Base-by-base conservation (phyloP, 2,329 filamentous ascomycete species). In the Aspergillus thermomutatus region DNA sequence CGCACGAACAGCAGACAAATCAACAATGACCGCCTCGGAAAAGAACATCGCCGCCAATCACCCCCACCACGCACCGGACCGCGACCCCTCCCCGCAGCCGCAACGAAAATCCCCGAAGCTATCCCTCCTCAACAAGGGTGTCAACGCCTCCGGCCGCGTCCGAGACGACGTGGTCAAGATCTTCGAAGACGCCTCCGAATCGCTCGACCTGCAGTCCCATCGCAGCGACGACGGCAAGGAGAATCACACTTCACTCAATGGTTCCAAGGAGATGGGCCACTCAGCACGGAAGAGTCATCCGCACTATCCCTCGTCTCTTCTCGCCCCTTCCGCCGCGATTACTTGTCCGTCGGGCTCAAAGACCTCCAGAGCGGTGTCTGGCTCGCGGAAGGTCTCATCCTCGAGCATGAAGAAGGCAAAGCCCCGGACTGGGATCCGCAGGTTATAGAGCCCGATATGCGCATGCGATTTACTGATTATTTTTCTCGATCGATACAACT, bases 21-120 rank as follows among this genome's bases (percentile, higher is more conserved):
- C 43, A 2, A 14, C 27, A 28, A 66, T 72, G 66, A 73, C 66
- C 11, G 64, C 69, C 4, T 77, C 76, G 3, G 73, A 77, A 47
- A 67, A 70, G 54, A 79, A 78, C 49, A 75, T 79, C 53, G 69
- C 69, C 9, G 74, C 74, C 11, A 77, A 77, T 48, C 56, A 57
- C 47, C 55, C 56, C 41, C 49, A 47, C 31, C 53, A 61, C 54
- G 14, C 28, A 31, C 21, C 49, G 11, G 60, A 64, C n/a, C 54
- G 55, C 3, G 62, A 62, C 37, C 27, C 47, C 41, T 68, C 66
- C 9, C 70, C 31, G 4, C 31, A 14, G 4, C 11, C 66, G 11
- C 65, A 65, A 19, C 60, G 71, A 8, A 77, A 77, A 62, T 71
- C 73, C 1, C 72, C 72, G 0, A 75, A 72, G 57, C 67, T 72